Evolutionary conservation across 2,329 filamentous ascomycete species (phyloP).

Genomic region (Hortaea sp.): DNA sequence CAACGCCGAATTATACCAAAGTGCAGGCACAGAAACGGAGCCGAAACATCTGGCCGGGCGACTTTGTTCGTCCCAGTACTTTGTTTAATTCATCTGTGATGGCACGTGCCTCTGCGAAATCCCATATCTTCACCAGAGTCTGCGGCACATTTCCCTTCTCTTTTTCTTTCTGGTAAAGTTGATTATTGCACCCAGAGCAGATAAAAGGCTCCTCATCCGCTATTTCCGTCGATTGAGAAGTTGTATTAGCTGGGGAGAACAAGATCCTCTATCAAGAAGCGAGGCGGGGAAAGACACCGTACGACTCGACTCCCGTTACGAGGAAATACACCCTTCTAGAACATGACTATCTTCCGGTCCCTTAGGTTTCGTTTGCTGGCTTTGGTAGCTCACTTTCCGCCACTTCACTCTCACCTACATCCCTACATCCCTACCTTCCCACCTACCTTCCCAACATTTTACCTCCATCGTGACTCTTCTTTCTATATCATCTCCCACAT

Average conservation of each 20-base stretch:
- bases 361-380: no score
- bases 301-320: constrained; percentile 25
- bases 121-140: neutral
- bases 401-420: no score
- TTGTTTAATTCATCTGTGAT: no score
- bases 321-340: constrained; percentile 2
- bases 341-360: no score
- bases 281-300: constrained; percentile 13
- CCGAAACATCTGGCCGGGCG: no score
- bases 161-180: constrained; percentile 41
- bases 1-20: no score
- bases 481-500: no score
- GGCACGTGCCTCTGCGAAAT: neutral
- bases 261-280: constrained; percentile 28
- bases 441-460: neutral
- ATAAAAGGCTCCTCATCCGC: constrained; percentile 20
- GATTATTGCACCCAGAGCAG: constrained; percentile 34
- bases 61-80: no score
- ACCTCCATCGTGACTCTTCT: no score
- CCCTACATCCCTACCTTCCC: no score
- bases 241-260: constrained; percentile 48
- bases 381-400: no score
- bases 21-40: no score
- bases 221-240: constrained; percentile 27
- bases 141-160: constrained; percentile 3